Percentiles rank a stretch among this genome's conserved stretches.
phyloP scores from a whole-genome alignment of 2,329 filamentous ascomycete genomes.

The Aspergillus ochraceoroseus region DNA sequence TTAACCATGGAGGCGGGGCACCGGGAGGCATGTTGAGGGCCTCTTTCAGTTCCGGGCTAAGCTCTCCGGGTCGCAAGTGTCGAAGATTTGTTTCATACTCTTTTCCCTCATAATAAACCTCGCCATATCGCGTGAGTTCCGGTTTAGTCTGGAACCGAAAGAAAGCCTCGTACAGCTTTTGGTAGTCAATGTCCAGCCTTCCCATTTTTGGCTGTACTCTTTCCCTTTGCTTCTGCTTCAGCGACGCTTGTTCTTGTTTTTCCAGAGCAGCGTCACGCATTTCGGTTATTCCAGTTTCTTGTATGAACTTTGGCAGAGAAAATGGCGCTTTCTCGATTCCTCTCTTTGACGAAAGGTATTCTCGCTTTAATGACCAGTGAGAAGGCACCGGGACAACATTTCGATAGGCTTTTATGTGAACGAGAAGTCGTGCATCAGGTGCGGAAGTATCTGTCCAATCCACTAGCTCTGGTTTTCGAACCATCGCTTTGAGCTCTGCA shows the following conservation, averaged over 20 bases:
- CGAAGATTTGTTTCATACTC: slow-evolving; percentile 93
- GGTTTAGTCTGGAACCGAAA: slow-evolving; percentile 98
- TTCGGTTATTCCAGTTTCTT: slow-evolving; percentile 93
- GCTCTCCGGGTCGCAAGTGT: slow-evolving; percentile 81
- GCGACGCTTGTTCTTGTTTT: slow-evolving; percentile 83
- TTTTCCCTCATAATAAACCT: slow-evolving; percentile 99
- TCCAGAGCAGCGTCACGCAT: slow-evolving; percentile 96
- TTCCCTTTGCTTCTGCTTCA: slow-evolving; percentile 95
- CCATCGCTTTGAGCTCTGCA: slow-evolving; percentile 88
- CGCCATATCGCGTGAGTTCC: slow-evolving; percentile 85
- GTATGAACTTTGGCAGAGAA: slow-evolving; percentile 89
- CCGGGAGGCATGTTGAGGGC: slow-evolving; percentile 90
- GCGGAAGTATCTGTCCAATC: slow-evolving; percentile 97
- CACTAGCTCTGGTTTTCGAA: slow-evolving; percentile 85
- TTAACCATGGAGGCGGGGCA: slow-evolving; percentile 91
- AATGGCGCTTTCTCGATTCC: slow-evolving; percentile 96
- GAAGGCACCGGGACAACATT: slow-evolving; percentile 92
- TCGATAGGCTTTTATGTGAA: slow-evolving; percentile 89
- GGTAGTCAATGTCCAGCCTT: slow-evolving; percentile 96
- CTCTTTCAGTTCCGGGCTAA: slow-evolving; percentile 84
- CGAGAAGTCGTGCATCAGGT: slow-evolving; percentile 78
- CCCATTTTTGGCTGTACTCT: slow-evolving; percentile 94
- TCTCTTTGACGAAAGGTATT: slow-evolving; percentile 94
- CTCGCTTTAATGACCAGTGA: slow-evolving; percentile 94
- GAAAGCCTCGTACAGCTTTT: slow-evolving; percentile 96